A percentile compares a stretch with the other conserved stretches of the same genome.
phyloP scores from a whole-genome alignment of 495 filamentous ascomycete species.

The Penicillium tannophilum region DNA sequence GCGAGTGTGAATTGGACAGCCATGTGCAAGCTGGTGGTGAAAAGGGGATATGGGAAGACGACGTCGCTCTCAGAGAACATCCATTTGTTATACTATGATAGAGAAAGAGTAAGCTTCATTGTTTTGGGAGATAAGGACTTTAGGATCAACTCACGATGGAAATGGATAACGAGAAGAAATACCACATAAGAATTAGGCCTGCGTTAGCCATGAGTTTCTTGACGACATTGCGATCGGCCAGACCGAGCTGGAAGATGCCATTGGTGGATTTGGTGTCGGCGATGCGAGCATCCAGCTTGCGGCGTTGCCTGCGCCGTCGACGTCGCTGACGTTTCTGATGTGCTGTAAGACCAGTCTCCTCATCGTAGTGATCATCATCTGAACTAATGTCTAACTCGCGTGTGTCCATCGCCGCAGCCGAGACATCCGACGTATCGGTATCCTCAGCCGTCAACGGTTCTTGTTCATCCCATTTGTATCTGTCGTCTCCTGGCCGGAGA shows the following conservation, averaged over 20 bases:
- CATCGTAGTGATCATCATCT: constrained; percentile 83
- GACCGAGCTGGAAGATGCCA: constrained; percentile 31
- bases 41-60: constrained; percentile 92
- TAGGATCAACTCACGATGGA: constrained; percentile 71
- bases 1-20: constrained; percentile 89
- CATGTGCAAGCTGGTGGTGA: constrained; percentile 96
- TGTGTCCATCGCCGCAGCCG: constrained; percentile 52
- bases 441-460: constrained; percentile 42
- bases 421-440: constrained; percentile 51
- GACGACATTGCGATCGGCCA: constrained; percentile 68
- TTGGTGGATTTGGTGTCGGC: constrained; percentile 50
- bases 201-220: constrained; percentile 70
- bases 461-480: constrained; percentile 39
- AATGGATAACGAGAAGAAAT: constrained; percentile 90
- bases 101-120: neutral
- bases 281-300: constrained; percentile 73
- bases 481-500: constrained; percentile 32
- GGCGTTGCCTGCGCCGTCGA: constrained; percentile 65
- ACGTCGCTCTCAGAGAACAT: constrained; percentile 90
- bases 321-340: constrained; percentile 68
- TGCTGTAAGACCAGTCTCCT: constrained; percentile 82
- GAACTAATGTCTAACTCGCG: constrained; percentile 60
- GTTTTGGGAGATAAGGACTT: neutral
- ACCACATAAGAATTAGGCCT: constrained; percentile 84
- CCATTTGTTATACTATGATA: constrained; percentile 94